A percentile compares a stretch with the other conserved stretches of the same genome.
These are phyloP conservation scores for Ganoderma leucocontextum DNA, from an alignment of 1,284 basidiomycete genomes.

Conservation along the genomic window DNA sequence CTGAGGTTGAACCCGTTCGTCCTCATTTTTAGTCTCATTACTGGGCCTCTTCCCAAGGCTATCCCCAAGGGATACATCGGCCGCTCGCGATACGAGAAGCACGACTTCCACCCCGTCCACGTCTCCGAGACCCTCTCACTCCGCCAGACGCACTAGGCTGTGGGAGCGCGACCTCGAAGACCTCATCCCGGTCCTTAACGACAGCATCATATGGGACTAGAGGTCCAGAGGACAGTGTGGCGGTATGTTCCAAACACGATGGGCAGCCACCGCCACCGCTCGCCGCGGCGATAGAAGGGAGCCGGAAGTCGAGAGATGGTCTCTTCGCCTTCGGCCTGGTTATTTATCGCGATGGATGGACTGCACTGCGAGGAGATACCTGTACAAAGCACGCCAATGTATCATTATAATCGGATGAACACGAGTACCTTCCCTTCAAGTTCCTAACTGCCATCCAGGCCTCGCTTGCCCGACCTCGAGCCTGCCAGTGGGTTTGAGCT, in stretches of 20 bases:
- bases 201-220: constrained; percentile 34
- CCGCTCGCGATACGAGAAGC: constrained; percentile 31
- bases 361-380: constrained; percentile 3
- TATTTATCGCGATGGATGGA: neutral
- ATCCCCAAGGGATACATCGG: constrained; percentile 40
- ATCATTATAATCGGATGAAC: constrained; percentile 23
- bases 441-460: constrained; percentile 34
- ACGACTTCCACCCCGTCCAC: constrained; percentile 29
- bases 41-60: constrained; percentile 36
- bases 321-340: neutral
- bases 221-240: neutral
- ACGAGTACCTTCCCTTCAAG: neutral
- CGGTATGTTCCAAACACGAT: constrained; percentile 14
- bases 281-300: neutral
- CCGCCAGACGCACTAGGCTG: constrained; percentile 23
- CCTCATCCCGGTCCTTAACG: constrained; percentile 31
- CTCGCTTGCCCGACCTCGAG: constrained; percentile 36
- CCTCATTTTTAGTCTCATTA: constrained; percentile 28
- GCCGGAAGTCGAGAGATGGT: neutral
- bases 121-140: constrained; percentile 23
- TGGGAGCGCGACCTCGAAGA: constrained; percentile 24
- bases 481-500: neutral
- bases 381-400: constrained; percentile 31
- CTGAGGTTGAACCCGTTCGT: neutral
- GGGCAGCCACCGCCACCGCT: neutral